Evolutionary conservation across 2,329 filamentous ascomycete species (phyloP).

Genomic region (Colletotrichum theobromicola): DNA sequence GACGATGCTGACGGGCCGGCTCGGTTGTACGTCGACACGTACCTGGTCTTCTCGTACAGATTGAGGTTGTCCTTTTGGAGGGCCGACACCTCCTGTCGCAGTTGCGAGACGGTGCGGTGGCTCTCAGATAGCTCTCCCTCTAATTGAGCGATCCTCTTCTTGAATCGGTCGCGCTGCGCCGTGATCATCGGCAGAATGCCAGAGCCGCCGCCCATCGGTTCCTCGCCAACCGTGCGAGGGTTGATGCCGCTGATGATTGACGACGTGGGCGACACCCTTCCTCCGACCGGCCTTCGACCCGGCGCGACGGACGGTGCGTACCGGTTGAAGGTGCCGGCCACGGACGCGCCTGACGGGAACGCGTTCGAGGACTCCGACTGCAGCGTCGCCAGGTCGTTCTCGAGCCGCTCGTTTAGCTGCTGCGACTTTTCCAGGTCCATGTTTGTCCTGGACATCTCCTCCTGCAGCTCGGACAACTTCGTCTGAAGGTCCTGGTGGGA

Average conservation of each 20-base stretch:
- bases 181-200: constrained; percentile 98
- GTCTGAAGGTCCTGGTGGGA: constrained; percentile 91
- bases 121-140: constrained; percentile 88
- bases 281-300: constrained; percentile 69
- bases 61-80: constrained; percentile 96
- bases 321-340: constrained; percentile 89
- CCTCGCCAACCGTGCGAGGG: constrained; percentile 62
- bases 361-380: constrained; percentile 85
- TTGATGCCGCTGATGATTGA: constrained; percentile 99
- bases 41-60: constrained; percentile 96
- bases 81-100: constrained; percentile 89
- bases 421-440: constrained; percentile 86
- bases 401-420: constrained; percentile 84
- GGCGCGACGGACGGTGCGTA: constrained; percentile 69
- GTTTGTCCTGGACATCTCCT: constrained; percentile 83
- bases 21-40: constrained; percentile 91
- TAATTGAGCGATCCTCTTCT: constrained; percentile 90
- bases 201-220: constrained; percentile 74
- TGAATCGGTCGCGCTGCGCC: constrained; percentile 96
- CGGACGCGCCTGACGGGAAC: constrained; percentile 89
- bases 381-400: constrained; percentile 87
- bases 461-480: constrained; percentile 79
- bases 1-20: constrained; percentile 64
- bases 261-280: constrained; percentile 85
- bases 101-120: constrained; percentile 80